phyloP scores from a whole-genome alignment of 164 flowering plant genomes.

The Stephania japonica region DNA sequence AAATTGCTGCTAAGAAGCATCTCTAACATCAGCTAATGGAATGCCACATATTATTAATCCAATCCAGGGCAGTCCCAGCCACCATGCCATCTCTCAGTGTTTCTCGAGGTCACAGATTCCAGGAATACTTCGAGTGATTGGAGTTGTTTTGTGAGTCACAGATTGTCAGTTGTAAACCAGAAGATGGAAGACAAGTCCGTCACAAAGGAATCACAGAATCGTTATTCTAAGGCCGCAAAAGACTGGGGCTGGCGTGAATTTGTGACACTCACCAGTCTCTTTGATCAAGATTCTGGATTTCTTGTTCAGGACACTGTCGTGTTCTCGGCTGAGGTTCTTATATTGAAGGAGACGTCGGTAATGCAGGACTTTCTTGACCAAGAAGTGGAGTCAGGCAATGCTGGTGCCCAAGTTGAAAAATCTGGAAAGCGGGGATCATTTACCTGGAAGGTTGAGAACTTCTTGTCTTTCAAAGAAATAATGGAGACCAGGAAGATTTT shows the following conservation, averaged over 20 bases:
- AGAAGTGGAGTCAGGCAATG: conserved; percentile 34
- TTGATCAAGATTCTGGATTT: conserved; percentile 97
- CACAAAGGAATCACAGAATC: conserved; percentile 90
- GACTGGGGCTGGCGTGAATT: conserved; percentile 99
- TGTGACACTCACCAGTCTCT: conserved; percentile 91
- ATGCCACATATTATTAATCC: conserved; percentile 32
- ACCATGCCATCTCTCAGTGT: conserved; percentile 97
- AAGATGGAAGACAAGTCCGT: conserved; percentile 92
- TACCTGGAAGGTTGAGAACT: conserved; percentile 98
- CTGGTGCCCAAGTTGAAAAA: conserved; percentile 34
- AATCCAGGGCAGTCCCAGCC: conserved; percentile 99
- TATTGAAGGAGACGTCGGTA: conserved; percentile 78
- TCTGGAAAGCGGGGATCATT: conserved; percentile 60
- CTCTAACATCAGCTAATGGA: conserved; percentile 22
- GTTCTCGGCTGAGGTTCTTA: conserved; percentile 97
- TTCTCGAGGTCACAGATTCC: conserved; percentile 97
- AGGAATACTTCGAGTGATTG: conserved; percentile 81
- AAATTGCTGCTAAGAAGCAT: background rate
- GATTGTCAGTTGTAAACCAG: conserved; percentile 93
- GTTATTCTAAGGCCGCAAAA: conserved; percentile 95
- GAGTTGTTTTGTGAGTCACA: conserved; percentile 99
- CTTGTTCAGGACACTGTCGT: conserved; percentile 85
- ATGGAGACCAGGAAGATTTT: conserved; percentile 96
- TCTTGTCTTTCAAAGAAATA: conserved; percentile 89
- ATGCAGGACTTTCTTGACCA: conserved; percentile 61